Percentiles rank a stretch among this genome's conserved stretches.
These are phyloP conservation scores for Lojkania enalia DNA, from an alignment of 2,329 filamentous ascomycete species.

Conservation along the genomic window DNA sequence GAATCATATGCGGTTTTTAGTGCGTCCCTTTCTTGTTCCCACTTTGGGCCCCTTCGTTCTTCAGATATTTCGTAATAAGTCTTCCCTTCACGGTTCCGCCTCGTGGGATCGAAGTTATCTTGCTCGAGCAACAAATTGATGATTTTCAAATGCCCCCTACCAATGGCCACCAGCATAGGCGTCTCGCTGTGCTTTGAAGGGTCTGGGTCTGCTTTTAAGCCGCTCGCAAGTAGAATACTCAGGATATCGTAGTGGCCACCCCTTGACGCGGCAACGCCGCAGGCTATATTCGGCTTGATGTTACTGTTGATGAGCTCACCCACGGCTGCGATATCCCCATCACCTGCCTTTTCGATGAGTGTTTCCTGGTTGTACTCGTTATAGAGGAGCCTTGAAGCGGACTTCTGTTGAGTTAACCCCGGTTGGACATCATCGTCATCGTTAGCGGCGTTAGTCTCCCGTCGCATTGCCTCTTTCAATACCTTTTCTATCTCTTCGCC, in stretches of 20 bases:
- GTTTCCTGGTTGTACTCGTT: constrained; percentile 55
- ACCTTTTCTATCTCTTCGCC: constrained; percentile 78
- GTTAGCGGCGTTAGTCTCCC: constrained; percentile 52
- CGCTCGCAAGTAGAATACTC: constrained; percentile 64
- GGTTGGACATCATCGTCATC: constrained; percentile 49
- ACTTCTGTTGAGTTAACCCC: constrained; percentile 37
- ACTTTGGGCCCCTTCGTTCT: constrained; percentile 80
- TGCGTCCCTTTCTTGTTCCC: constrained; percentile 84
- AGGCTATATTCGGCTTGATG: constrained; percentile 73
- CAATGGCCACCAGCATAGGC: constrained; percentile 92
- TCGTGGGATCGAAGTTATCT: constrained; percentile 79
- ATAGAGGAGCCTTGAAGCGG: constrained; percentile 50
- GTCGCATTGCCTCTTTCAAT: constrained; percentile 62
- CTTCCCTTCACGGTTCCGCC: constrained; percentile 70
- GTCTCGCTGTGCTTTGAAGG: constrained; percentile 84
- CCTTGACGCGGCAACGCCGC: constrained; percentile 86
- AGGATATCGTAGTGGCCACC: constrained; percentile 89
- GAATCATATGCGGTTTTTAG: constrained; percentile 76
- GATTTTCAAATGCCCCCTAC: constrained; percentile 82
- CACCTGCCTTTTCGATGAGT: constrained; percentile 52
- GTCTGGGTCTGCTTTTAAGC: constrained; percentile 55
- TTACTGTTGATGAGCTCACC: constrained; percentile 53
- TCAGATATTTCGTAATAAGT: constrained; percentile 87
- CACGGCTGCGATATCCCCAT: constrained; percentile 54
- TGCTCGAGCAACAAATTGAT: constrained; percentile 79